phyloP scores from a whole-genome alignment of 148 eudicot species.

The Amaranthus palmeri region DNA sequence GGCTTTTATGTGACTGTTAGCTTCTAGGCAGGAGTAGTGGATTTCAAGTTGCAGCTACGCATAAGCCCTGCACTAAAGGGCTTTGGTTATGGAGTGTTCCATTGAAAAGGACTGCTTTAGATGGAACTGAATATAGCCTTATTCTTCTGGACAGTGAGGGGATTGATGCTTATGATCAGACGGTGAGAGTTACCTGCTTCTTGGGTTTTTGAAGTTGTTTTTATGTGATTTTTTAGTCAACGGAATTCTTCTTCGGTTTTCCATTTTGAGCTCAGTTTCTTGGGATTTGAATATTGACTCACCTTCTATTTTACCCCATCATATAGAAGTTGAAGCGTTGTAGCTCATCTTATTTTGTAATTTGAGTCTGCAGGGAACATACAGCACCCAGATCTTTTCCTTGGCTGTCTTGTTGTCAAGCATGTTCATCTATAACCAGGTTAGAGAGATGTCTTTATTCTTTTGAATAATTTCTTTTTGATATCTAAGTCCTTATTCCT shows the following conservation, averaged over 20 bases:
- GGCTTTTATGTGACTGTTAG: slow-evolving; percentile 28
- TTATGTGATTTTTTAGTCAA: slow-evolving; percentile 1
- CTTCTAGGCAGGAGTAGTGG: slow-evolving; percentile 95
- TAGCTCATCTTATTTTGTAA: not conserved
- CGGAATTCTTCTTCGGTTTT: not conserved
- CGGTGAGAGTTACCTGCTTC: slow-evolving; percentile 44
- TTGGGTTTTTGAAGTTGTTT: not conserved
- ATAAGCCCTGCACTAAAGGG: slow-evolving; percentile 95
- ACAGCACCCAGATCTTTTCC: slow-evolving; percentile 96
- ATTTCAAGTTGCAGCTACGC: slow-evolving; percentile 92
- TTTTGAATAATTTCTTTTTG: not conserved
- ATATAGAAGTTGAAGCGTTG: not conserved
- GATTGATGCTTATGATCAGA: slow-evolving; percentile 98
- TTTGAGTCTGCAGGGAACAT: slow-evolving; percentile 64
- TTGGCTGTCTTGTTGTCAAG: slow-evolving; percentile 93
- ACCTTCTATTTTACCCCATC: not conserved
- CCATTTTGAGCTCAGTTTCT: not conserved
- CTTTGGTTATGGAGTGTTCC: slow-evolving; percentile 99
- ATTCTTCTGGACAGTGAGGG: slow-evolving; percentile 92
- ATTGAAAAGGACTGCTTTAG: slow-evolving; percentile 79
- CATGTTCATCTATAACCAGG: slow-evolving; percentile 99
- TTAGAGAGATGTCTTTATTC: slow-evolving; percentile 17
- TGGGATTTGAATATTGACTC: not conserved
- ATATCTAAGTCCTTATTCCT: not conserved
- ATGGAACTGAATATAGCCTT: slow-evolving; percentile 93